Percentiles rank a stretch among this genome's conserved stretches.
These are phyloP conservation scores for Fusarium pilosicola DNA, from an alignment of 2,329 filamentous ascomycete genomes.

Conservation along the genomic window DNA sequence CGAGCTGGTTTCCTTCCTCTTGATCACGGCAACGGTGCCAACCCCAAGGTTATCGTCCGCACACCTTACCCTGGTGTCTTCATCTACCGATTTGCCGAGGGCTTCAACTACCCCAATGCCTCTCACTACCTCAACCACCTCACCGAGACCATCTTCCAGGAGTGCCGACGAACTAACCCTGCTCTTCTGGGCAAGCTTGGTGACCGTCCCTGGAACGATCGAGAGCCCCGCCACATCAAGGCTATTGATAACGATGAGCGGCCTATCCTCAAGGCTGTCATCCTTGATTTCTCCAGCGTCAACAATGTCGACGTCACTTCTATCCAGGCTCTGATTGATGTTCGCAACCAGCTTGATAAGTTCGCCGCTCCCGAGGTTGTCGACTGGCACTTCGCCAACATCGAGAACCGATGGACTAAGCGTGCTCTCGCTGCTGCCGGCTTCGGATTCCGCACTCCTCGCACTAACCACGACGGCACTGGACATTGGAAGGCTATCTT, in stretches of 20 bases:
- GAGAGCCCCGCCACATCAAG: slow-evolving; percentile 52
- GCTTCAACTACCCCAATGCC: slow-evolving; percentile 67
- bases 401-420: slow-evolving; percentile 65
- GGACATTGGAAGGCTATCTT: slow-evolving; percentile 79
- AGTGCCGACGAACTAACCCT: slow-evolving; percentile 58
- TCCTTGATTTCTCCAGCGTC: slow-evolving; percentile 66
- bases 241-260: slow-evolving; percentile 49
- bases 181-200: slow-evolving; percentile 58
- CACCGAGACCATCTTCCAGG: slow-evolving; percentile 56
- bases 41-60: slow-evolving; percentile 57
- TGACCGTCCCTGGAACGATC: slow-evolving; percentile 69
- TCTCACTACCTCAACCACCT: slow-evolving; percentile 62
- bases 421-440: slow-evolving; percentile 64
- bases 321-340: slow-evolving; percentile 64
- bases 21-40: slow-evolving; percentile 61
- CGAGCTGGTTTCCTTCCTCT: slow-evolving; percentile 59
- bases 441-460: slow-evolving; percentile 57
- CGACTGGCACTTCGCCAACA: slow-evolving; percentile 63
- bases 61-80: slow-evolving; percentile 64
- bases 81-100: slow-evolving; percentile 64
- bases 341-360: slow-evolving; percentile 63
- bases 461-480: slow-evolving; percentile 34
- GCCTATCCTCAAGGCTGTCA: slow-evolving; percentile 64
- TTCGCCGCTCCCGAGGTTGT: slow-evolving; percentile 58
- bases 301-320: slow-evolving; percentile 67